Evolutionary conservation across 805 yeast species (phyloP).

Genomic region (Lipomyces sp.): DNA sequence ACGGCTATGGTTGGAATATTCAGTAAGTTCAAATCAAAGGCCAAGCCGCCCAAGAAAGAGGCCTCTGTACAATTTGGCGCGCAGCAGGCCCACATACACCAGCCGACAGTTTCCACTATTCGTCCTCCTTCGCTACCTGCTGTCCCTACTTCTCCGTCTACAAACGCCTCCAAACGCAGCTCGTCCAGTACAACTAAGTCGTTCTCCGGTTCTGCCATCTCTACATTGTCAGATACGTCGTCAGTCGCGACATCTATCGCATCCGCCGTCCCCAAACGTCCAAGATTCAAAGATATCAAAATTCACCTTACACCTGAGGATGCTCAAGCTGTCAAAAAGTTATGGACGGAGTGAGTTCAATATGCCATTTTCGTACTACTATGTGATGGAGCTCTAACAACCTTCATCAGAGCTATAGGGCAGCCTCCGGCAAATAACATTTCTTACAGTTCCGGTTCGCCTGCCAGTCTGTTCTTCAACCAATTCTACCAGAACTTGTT

Average conservation of each 20-base stretch:
- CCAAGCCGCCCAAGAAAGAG: background rate
- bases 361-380: background rate
- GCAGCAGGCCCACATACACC: background rate
- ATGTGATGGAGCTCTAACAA: background rate
- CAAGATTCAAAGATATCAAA: slow-evolving; percentile 22
- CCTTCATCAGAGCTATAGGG: slow-evolving; percentile 24
- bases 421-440: slow-evolving; percentile 25
- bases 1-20: background rate
- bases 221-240: slow-evolving; percentile 10
- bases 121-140: background rate
- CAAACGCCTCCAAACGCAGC: slow-evolving; percentile 1
- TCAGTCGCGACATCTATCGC: background rate
- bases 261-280: background rate
- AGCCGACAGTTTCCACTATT: background rate
- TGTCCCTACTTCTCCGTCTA: background rate
- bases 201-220: slow-evolving; percentile 8
- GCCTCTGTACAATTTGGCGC: too few relatives aligned
- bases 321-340: slow-evolving; percentile 27
- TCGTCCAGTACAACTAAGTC: slow-evolving; percentile 14
- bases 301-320: slow-evolving; percentile 34
- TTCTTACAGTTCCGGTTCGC: slow-evolving; percentile 23
- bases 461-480: slow-evolving; percentile 53
- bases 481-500: slow-evolving; percentile 63
- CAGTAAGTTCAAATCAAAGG: background rate
- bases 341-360: slow-evolving; percentile 29